These are phyloP conservation scores for Hibiscus tridactylites DNA, from an alignment of 345 rosid species.

Conservation along the genomic window DNA sequence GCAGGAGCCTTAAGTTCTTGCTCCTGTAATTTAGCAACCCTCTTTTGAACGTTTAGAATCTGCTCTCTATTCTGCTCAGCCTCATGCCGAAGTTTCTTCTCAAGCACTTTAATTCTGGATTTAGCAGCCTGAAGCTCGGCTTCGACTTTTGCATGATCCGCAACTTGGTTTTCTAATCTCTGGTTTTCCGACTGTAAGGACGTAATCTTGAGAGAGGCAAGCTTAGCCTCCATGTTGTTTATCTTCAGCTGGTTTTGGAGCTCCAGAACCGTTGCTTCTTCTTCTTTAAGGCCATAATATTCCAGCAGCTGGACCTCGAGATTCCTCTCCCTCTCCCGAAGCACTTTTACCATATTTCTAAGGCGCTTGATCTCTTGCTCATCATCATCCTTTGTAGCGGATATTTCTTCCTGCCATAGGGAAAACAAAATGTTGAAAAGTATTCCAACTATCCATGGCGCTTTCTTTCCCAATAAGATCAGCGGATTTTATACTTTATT, in stretches of 20 bases:
- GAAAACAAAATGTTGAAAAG: neutral
- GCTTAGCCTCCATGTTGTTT: conserved; percentile 64
- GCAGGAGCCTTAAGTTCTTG: conserved; percentile 35
- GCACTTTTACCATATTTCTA: conserved; percentile 43
- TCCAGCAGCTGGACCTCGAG: conserved; percentile 70
- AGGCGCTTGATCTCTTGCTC: conserved; percentile 59
- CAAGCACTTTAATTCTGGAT: conserved; percentile 46
- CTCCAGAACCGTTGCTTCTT: conserved; percentile 60
- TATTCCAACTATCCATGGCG: neutral
- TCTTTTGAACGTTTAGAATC: conserved; percentile 50
- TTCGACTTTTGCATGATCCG: conserved; percentile 38
- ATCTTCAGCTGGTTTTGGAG: conserved; percentile 70
- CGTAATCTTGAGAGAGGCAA: conserved; percentile 59
- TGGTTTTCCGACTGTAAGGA: conserved; percentile 60
- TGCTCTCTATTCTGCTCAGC: conserved; percentile 69
- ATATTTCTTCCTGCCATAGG: conserved; percentile 25
- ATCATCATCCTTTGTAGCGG: conserved; percentile 31
- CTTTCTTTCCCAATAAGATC: neutral
- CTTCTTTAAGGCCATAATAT: conserved; percentile 60
- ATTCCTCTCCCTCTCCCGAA: conserved; percentile 65
- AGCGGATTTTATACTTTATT: neutral
- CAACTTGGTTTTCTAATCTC: conserved; percentile 49
- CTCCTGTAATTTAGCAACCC: conserved; percentile 55
- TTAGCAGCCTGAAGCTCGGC: conserved; percentile 54
- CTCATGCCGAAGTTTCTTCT: conserved; percentile 56